phyloP scores from a whole-genome alignment of 2,329 filamentous ascomycete genomes.

The Elsinoe batatas region DNA sequence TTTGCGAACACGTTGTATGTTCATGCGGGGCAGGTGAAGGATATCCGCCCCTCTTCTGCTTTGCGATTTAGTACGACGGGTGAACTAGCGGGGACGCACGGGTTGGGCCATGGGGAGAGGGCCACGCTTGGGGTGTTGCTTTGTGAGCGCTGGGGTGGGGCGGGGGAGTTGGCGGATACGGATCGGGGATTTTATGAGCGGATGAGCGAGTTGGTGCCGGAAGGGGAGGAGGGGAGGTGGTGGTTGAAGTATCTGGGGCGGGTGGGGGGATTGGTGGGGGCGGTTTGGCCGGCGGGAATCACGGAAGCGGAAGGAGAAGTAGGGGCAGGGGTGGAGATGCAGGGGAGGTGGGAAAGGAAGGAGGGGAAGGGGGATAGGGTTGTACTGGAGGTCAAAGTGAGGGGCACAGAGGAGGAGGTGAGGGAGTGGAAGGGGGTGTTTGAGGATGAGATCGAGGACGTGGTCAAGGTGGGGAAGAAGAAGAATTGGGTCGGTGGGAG shows the following conservation, averaged over 20 bases:
- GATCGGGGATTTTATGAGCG: conserved; percentile 47
- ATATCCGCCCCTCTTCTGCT: conserved; percentile 51
- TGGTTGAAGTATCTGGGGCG: conserved; percentile 56
- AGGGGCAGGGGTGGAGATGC: conserved; percentile 27
- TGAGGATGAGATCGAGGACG: conserved; percentile 31
- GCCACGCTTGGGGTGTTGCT: conserved; percentile 61
- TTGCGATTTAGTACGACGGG: conserved; percentile 64
- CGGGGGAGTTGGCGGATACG: conserved; percentile 43
- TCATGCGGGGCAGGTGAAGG: conserved; percentile 35
- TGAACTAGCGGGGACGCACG: conserved; percentile 57
- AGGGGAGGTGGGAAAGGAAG: conserved; percentile 33
- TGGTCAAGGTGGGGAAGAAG: conserved; percentile 50
- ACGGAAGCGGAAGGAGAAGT: conserved; percentile 20
- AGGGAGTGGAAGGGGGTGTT: conserved; percentile 34
- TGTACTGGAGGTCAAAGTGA: conserved; percentile 33
- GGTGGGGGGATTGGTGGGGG: conserved; percentile 48
- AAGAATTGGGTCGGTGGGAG: conserved; percentile 44
- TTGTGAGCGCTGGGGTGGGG: conserved; percentile 63
- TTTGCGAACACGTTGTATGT: conserved; percentile 51
- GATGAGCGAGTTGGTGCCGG: conserved; percentile 44
- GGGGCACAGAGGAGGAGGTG: conserved; percentile 20
- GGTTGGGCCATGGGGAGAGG: conserved; percentile 61
- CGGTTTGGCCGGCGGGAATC: conserved; percentile 52
- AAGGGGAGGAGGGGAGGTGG: conserved; percentile 48
- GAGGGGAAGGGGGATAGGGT: conserved; percentile 36